Percentiles rank a stretch among this genome's conserved stretches.
These are phyloP conservation scores for Triticum monococcum DNA, from an alignment of 176 grass and related monocot genomes.

Conservation along the genomic window DNA sequence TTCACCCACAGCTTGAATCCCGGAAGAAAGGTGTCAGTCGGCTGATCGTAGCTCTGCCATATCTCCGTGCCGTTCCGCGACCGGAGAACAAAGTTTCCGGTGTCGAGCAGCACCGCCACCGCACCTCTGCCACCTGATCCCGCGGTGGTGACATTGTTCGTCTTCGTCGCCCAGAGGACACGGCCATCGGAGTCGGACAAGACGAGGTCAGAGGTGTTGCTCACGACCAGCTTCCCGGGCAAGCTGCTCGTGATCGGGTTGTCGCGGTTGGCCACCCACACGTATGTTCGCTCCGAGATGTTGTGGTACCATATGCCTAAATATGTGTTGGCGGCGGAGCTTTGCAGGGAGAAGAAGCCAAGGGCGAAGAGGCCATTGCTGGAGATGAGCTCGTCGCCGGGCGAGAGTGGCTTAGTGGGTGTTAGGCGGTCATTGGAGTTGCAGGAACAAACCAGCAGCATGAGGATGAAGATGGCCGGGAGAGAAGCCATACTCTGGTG, in stretches of 20 bases:
- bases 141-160: neutral
- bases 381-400: constrained; percentile 29
- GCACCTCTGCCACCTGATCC: neutral
- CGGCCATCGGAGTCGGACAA: constrained; percentile 14
- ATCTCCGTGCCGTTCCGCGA: neutral
- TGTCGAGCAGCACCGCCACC: neutral
- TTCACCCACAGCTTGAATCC: neutral
- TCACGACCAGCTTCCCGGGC: constrained; percentile 6
- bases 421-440: constrained; percentile 37
- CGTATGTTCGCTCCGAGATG: neutral
- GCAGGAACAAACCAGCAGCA: constrained; percentile 15
- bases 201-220: constrained; percentile 20
- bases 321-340: constrained; percentile 1
- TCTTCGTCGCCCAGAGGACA: constrained; percentile 5
- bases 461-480: neutral
- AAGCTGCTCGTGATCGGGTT: constrained; percentile 9
- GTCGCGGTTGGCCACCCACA: constrained; percentile 56
- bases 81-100: constrained; percentile 33
- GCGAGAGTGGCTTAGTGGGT: constrained; percentile 22
- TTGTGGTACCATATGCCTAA: constrained; percentile 48
- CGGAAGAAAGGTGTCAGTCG: neutral
- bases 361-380: constrained; percentile 32
- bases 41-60: neutral
- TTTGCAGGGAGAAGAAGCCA: constrained; percentile 44
- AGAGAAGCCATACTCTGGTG: no score